Percentiles rank a stretch among this genome's conserved stretches.
Conservation (phyloP, 164 flowering plant species). For the Nymphaea thermarum region DNA sequence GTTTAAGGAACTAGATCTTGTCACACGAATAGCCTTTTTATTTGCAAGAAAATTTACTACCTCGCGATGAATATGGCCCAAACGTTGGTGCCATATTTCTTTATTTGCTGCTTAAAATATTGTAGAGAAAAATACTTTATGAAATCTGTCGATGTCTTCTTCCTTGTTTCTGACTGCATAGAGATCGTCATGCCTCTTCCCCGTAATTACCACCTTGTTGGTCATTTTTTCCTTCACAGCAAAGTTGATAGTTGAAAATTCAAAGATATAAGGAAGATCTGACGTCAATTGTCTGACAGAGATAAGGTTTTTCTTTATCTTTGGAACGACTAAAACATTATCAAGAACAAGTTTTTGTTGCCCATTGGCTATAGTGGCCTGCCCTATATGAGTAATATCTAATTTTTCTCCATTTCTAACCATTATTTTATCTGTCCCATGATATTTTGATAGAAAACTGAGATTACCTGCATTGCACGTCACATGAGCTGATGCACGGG, state of each 20-base stretch:
- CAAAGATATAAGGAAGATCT: not conserved
- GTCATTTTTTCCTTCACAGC: not conserved
- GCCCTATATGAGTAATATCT: not conserved
- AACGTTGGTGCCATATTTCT: not conserved
- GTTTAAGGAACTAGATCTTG: too few relatives aligned
- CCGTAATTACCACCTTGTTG: not conserved
- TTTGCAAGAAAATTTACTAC: not conserved
- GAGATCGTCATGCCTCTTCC: not conserved
- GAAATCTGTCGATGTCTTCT: not conserved
- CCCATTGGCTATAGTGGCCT: not conserved
- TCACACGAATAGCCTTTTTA: not conserved
- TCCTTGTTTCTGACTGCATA: not conserved
- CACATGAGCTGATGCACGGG: not conserved
- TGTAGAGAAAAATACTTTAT: not conserved
- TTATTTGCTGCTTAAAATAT: not conserved
- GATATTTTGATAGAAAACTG: not conserved
- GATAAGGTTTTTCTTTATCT: not conserved
- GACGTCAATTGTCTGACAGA: not conserved
- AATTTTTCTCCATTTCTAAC: not conserved
- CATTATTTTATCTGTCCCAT: not conserved
- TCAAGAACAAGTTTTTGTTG: not conserved
- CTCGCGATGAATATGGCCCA: not conserved
- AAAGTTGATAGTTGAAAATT: not conserved
- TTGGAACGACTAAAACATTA: constrained; percentile 1
- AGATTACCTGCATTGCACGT: not conserved